Conservation (phyloP, 75 land plant genomes). For the Sequoia sempervirens region DNA sequence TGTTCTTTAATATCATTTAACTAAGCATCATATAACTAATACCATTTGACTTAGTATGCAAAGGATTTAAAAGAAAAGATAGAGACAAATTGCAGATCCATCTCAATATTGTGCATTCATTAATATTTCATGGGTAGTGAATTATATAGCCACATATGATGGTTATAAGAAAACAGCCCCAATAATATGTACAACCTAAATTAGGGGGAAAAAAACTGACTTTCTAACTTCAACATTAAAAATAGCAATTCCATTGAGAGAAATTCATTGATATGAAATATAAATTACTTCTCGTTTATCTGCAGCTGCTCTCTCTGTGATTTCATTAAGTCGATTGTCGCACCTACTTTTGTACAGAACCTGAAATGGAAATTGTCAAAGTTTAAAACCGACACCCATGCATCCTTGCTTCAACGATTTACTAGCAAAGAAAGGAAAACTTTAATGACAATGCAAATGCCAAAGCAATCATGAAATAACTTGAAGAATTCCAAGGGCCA, state of each 20-base stretch:
- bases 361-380: slow-evolving; percentile 24
- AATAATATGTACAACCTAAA: neutral
- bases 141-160: neutral
- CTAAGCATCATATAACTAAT: neutral
- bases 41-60: neutral
- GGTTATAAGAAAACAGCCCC: neutral
- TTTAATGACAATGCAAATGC: neutral
- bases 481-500: neutral
- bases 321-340: slow-evolving; percentile 88
- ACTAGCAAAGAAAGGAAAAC: neutral
- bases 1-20: neutral
- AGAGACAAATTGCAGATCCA: neutral
- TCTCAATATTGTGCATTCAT: neutral
- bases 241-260: neutral
- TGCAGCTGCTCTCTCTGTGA: slow-evolving; percentile 80
- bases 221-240: neutral
- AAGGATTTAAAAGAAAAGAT: neutral
- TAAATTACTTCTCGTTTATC: slow-evolving; percentile 84
- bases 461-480: neutral
- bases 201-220: neutral
- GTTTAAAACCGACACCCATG: neutral
- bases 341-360: slow-evolving; percentile 91
- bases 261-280: neutral
- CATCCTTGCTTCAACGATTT: neutral
- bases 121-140: neutral